Conservation (phyloP, 441 rosid genomes). For the Arabidopsis lyrata region DNA sequence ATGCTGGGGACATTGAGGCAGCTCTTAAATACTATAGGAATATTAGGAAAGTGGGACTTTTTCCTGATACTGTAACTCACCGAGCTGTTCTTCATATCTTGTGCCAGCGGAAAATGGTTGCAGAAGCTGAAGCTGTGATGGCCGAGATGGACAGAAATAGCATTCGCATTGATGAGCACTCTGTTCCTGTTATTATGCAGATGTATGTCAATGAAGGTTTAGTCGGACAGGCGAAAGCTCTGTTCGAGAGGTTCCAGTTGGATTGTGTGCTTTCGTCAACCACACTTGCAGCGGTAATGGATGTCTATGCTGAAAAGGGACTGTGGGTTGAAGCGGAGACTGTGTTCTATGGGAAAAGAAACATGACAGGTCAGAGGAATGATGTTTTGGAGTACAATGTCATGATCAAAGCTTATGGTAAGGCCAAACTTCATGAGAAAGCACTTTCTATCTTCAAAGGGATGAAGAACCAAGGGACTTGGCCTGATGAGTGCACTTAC, state of each 20-base stretch:
- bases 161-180: slow-evolving; percentile 64
- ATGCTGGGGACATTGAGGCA: slow-evolving; percentile 67
- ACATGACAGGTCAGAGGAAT: slow-evolving; percentile 52
- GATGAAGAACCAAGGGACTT: slow-evolving; percentile 85
- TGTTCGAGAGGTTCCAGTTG: slow-evolving; percentile 57
- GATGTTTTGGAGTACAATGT: slow-evolving; percentile 80
- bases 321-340: slow-evolving; percentile 86
- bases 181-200: slow-evolving; percentile 73
- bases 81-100: slow-evolving; percentile 78
- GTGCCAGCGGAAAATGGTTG: slow-evolving; percentile 73
- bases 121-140: slow-evolving; percentile 67
- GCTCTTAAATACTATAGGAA: slow-evolving; percentile 66
- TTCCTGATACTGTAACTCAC: slow-evolving; percentile 73
- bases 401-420: slow-evolving; percentile 94
- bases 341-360: slow-evolving; percentile 64
- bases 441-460: slow-evolving; percentile 74
- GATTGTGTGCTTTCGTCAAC: slow-evolving; percentile 60
- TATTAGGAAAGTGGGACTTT: slow-evolving; percentile 76
- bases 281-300: slow-evolving; percentile 72
- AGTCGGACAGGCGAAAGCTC: slow-evolving; percentile 53
- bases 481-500: slow-evolving; percentile 93
- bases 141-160: slow-evolving; percentile 64
- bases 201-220: slow-evolving; percentile 70
- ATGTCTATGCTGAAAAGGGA: slow-evolving; percentile 81
- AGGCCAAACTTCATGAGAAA: slow-evolving; percentile 76